phyloP scores from a whole-genome alignment of 805 yeast species.

The Brettanomyces custersianus region DNA sequence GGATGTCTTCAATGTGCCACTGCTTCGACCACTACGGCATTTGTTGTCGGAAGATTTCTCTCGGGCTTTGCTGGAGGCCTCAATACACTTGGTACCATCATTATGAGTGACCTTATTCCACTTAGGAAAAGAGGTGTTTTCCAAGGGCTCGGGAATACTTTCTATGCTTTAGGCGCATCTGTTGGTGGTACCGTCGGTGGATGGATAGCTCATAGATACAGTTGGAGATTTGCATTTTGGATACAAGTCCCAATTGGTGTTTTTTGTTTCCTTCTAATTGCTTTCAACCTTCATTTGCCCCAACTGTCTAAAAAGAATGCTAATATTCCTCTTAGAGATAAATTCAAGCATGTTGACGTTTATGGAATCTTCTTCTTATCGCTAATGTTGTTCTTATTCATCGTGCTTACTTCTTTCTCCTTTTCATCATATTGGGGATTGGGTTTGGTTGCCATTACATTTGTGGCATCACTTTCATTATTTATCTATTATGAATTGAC shows the following conservation, averaged over 20 bases:
- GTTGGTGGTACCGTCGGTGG: constrained; percentile 64
- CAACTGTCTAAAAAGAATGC: constrained; percentile 23
- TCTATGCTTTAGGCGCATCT: constrained; percentile 72
- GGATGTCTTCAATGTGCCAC: constrained; percentile 51
- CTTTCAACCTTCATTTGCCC: constrained; percentile 37
- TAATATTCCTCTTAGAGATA: constrained; percentile 27
- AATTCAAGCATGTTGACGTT: constrained; percentile 50
- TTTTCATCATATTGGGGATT: constrained; percentile 37
- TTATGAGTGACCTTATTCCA: constrained; percentile 74
- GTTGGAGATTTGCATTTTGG: constrained; percentile 61
- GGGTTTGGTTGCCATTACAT: constrained; percentile 19
- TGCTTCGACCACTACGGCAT: constrained; percentile 35
- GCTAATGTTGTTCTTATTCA: constrained; percentile 20
- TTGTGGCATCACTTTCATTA: constrained; percentile 4
- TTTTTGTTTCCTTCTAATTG: constrained; percentile 27
- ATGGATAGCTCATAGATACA: constrained; percentile 41
- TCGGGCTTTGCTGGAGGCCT: constrained; percentile 93
- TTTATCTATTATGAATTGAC: constrained; percentile 17
- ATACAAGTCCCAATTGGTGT: constrained; percentile 45
- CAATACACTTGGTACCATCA: constrained; percentile 66
- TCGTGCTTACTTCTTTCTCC: constrained; percentile 27
- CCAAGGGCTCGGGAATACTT: constrained; percentile 79
- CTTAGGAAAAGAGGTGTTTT: constrained; percentile 72
- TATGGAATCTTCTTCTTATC: constrained; percentile 26
- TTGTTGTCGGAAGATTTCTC: constrained; percentile 53